Evolutionary conservation across 1,139 yeast species (phyloP).

Genomic region (Lipomyces yarrowii): DNA sequence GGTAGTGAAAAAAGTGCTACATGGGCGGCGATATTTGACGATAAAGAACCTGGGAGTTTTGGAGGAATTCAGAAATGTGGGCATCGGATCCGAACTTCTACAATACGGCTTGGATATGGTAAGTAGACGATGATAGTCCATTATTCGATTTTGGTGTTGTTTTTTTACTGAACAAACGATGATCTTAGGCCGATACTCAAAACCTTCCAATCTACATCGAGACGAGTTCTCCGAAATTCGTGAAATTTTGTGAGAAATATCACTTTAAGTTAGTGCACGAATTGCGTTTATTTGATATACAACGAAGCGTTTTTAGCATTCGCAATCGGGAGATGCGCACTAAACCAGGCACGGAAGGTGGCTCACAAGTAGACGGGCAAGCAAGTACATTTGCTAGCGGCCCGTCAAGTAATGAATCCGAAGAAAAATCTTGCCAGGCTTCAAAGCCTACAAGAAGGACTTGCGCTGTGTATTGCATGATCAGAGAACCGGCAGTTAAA

Average conservation of each 20-base stretch:
- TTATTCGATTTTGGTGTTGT: not conserved
- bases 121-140: not conserved
- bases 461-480: slow-evolving; percentile 13
- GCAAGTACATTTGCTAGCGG: not conserved
- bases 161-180: not conserved
- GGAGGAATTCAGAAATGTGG: slow-evolving; percentile 4
- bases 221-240: slow-evolving; percentile 7
- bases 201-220: slow-evolving; percentile 25
- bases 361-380: not conserved
- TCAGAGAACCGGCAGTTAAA: slow-evolving; percentile 5
- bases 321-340: not conserved
- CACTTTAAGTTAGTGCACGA: slow-evolving; percentile 26
- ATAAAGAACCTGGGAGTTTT: slow-evolving; percentile 4
- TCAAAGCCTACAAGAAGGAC: not conserved
- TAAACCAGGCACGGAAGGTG: not conserved
- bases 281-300: slow-evolving; percentile 18
- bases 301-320: not conserved
- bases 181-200: slow-evolving; percentile 20
- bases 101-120: slow-evolving; percentile 29
- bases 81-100: slow-evolving; percentile 12
- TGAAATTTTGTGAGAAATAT: slow-evolving; percentile 12
- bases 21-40: slow-evolving; percentile 11
- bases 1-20: slow-evolving; percentile 9
- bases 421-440: not conserved
- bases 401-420: not conserved